Evolutionary conservation across 2,329 filamentous ascomycete genomes (phyloP), one percentile per base, ranked within the genome.

Genomic region (Calonectria honghensis): DNA sequence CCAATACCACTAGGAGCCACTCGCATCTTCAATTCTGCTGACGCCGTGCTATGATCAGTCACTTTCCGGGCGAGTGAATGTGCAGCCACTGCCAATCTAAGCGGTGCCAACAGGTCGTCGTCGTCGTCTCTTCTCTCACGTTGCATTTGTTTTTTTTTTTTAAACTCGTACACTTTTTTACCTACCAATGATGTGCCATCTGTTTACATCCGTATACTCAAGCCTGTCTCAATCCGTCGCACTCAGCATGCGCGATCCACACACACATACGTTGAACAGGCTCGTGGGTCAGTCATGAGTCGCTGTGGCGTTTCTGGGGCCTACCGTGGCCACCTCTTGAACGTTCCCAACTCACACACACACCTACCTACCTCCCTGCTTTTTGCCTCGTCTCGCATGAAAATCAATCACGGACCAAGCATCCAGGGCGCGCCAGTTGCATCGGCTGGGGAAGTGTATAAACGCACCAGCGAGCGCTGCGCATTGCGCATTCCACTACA

Each of bases 201-300:
- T 39, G 11, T 48, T n/a, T 39, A 27, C 27, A 27, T 39, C 37
- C 32, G 29, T n/a, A 39, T 61, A 13, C 57, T 13, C n/a, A 9
- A 11, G 57, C 32, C 20, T 39, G n/a, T 39, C 37, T 61, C 35
- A 39, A 61, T 61, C n/a, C n/a, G 35, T 61, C 57, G 35, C 57
- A 61, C 14, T 37, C 31, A 27, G 20, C 57, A 57, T 37, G 32
- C 4, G 24, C 57, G 57, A 61, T 61, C 57, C 57, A 61, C 57
- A 61, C 57, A 35, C 29, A 32, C 54, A 37, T 20, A n/a, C 14
- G n/a, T 57, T 35, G n/a, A 61, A 61, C n/a, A 61, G 57, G 20
- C 57, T 61, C 57, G 57, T 61, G 32, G 35, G 18, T 39, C n/a
- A 9, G 57, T 61, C 57, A 61, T 61, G 57, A 39, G 32, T 35